These are phyloP conservation scores for Fagus sylvatica DNA, from an alignment of 306 rosid genomes.

Conservation along the genomic window DNA sequence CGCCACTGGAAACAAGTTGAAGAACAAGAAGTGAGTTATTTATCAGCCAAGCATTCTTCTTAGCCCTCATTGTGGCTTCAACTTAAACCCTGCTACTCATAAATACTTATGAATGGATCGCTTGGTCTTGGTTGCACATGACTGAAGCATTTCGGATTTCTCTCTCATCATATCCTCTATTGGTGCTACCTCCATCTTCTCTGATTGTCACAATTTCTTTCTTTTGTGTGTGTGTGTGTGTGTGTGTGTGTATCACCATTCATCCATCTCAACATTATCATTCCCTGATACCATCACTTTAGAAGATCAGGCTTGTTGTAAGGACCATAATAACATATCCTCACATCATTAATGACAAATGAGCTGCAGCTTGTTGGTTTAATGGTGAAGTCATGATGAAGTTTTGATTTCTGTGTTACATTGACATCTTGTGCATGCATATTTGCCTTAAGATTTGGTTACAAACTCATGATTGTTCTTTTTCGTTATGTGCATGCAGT, in stretches of 20 bases:
- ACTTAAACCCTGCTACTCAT: neutral
- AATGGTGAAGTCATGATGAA: slow-evolving; percentile 19
- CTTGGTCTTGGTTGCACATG: slow-evolving; percentile 18
- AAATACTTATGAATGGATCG: neutral
- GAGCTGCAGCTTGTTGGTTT: slow-evolving; percentile 14
- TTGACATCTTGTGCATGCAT: slow-evolving; percentile 9
- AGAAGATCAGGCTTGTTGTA: neutral
- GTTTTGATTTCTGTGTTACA: neutral
- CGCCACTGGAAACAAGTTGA: no score
- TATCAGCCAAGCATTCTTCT: no score
- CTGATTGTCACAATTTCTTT: neutral
- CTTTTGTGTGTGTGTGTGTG: no score
- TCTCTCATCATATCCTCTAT: neutral
- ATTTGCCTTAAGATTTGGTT: neutral
- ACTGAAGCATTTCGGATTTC: slow-evolving; percentile 14
- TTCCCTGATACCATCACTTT: slow-evolving; percentile 16
- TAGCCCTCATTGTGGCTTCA: neutral
- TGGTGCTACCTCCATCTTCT: slow-evolving; percentile 22
- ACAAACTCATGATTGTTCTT: slow-evolving; percentile 1
- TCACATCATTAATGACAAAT: slow-evolving; percentile 11
- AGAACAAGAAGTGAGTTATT: no score
- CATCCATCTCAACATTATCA: slow-evolving; percentile 6
- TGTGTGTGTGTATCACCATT: neutral
- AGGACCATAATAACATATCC: slow-evolving; percentile 6
- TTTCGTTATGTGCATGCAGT: slow-evolving; percentile 51